Evolutionary conservation across 345 rosid genomes (phyloP).

Genomic region (Odontarrhena argentea): DNA sequence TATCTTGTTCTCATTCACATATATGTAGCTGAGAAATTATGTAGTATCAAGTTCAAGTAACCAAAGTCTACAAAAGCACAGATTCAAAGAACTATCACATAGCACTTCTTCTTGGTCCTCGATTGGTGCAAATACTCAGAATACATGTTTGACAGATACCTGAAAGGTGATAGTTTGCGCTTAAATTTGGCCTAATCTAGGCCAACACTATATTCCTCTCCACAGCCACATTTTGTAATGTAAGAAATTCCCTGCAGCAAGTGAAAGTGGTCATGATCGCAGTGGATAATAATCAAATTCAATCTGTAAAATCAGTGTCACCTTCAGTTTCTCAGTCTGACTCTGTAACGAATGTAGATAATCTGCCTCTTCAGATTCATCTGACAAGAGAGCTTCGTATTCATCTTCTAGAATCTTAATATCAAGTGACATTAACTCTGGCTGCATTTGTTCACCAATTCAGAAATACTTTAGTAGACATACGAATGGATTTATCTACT

Average conservation of each 20-base stretch:
- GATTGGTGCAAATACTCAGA: not conserved
- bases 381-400: constrained; percentile 54
- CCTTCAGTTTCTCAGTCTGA: constrained; percentile 64
- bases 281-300: not conserved
- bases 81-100: constrained; percentile 4
- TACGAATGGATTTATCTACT: not conserved
- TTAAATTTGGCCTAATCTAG: constrained; percentile 13
- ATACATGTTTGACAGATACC: constrained; percentile 4
- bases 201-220: constrained; percentile 56
- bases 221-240: constrained; percentile 58
- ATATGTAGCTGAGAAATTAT: not conserved
- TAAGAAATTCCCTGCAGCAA: constrained; percentile 58
- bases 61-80: not conserved
- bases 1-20: not conserved
- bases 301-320: constrained; percentile 25
- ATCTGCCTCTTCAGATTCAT: constrained; percentile 57
- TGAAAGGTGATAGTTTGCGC: constrained; percentile 5
- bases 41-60: not conserved
- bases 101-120: constrained; percentile 14
- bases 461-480: too few relatives aligned
- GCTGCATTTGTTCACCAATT: constrained; percentile 44
- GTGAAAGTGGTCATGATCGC: constrained; percentile 28
- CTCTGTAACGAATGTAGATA: constrained; percentile 52
- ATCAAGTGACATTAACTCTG: constrained; percentile 60
- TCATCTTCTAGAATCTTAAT: constrained; percentile 55